phyloP scores from a whole-genome alignment of 768 basidiomycete species.

The Suillus sp. region DNA sequence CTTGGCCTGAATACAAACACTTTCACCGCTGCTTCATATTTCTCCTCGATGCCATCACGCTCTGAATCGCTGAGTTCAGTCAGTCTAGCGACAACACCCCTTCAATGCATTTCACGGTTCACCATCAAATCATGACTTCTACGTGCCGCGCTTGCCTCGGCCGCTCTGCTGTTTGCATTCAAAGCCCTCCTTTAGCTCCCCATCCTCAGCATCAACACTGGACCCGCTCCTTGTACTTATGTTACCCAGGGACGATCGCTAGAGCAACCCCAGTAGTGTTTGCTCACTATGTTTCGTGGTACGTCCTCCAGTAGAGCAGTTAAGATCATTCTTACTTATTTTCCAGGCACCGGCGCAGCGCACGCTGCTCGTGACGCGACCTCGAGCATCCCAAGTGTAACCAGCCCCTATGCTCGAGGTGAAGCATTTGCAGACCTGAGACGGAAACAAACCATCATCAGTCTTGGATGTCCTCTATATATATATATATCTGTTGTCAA shows the following conservation, averaged over 20 bases:
- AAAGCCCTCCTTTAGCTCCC: too few species aligned
- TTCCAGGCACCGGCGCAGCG: slow-evolving; percentile 5
- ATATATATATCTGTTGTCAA: too few species aligned
- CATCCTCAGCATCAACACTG: background rate
- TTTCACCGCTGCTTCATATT: too few species aligned
- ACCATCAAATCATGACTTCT: too few species aligned
- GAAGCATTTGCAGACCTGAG: slow-evolving; percentile 29
- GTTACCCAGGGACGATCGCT: background rate
- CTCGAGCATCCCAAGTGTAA: slow-evolving; percentile 26
- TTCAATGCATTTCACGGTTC: too few species aligned
- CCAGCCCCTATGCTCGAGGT: slow-evolving; percentile 31
- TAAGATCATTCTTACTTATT: slow-evolving; percentile 16
- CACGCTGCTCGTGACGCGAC: slow-evolving; percentile 27
- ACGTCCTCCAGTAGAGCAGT: slow-evolving; percentile 26
- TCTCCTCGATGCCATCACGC: too few species aligned
- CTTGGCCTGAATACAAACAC: too few species aligned
- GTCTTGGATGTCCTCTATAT: slow-evolving; percentile 48
- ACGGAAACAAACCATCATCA: slow-evolving; percentile 49
- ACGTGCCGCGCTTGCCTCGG: too few species aligned
- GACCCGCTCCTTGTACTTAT: background rate
- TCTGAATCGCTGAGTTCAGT: too few species aligned
- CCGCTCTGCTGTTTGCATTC: too few species aligned
- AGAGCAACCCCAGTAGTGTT: background rate
- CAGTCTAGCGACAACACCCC: too few species aligned
- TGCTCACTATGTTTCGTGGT: slow-evolving; percentile 31